These are phyloP conservation scores for Uncinocarpus reesii DNA, from an alignment of 2,329 filamentous ascomycete genomes.

Conservation along the genomic window DNA sequence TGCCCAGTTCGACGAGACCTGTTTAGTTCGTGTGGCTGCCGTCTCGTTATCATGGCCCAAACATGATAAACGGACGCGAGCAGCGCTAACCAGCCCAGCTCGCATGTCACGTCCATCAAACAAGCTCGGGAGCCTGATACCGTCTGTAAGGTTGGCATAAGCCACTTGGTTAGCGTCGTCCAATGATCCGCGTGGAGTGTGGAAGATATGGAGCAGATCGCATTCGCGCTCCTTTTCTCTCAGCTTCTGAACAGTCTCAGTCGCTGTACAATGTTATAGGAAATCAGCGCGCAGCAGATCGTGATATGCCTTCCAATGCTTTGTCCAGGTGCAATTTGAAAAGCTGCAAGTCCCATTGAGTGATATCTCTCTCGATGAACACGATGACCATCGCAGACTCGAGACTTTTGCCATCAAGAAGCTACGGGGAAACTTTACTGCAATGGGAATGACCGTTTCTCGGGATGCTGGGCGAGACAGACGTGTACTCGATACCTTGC, in stretches of 20 bases:
- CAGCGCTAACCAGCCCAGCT: neutral
- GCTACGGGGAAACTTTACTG: slow-evolving; percentile 6
- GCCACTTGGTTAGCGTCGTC: neutral
- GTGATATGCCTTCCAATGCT: no score
- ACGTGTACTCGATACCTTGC: neutral
- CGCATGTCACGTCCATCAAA: neutral
- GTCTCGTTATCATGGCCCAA: neutral
- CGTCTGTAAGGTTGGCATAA: neutral
- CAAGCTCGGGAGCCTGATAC: neutral
- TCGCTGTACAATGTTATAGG: no score
- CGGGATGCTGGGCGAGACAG: neutral
- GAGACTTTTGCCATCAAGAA: neutral
- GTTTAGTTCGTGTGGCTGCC: neutral
- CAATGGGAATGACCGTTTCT: neutral
- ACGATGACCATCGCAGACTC: no score
- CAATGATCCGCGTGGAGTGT: neutral
- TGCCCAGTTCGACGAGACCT: neutral
- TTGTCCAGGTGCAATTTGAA: no score
- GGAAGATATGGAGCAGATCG: neutral
- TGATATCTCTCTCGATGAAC: no score
- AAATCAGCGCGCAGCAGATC: no score
- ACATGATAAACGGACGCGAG: neutral
- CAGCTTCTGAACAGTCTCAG: neutral
- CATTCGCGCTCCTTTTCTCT: neutral
- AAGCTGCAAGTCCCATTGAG: no score